Evolutionary conservation across 805 yeast genomes (phyloP).

Genomic region (Citeromyces nyonsensis): DNA sequence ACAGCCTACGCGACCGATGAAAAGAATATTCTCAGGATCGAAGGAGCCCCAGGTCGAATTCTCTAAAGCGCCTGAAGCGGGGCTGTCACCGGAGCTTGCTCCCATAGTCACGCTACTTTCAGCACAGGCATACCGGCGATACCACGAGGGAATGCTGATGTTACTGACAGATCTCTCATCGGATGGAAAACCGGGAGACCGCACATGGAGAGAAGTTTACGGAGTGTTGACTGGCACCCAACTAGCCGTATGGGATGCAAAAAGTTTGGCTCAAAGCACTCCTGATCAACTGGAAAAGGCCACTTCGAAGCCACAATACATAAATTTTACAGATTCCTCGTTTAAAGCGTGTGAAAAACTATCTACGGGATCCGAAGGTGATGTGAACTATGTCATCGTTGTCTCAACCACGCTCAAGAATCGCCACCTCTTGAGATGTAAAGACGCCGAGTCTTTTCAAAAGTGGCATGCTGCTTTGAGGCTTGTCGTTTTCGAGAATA

Average conservation of each 20-base stretch:
- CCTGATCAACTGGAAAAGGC: conserved; percentile 33
- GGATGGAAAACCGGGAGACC: conserved; percentile 75
- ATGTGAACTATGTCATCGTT: conserved; percentile 65
- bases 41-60: background rate
- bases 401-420: conserved; percentile 88
- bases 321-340: conserved; percentile 83
- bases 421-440: conserved; percentile 68
- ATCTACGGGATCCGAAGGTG: conserved; percentile 43
- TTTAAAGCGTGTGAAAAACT: conserved; percentile 56
- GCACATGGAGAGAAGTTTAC: conserved; percentile 87
- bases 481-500: conserved; percentile 66
- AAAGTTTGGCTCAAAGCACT: conserved; percentile 28
- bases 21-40: conserved; percentile 1
- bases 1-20: background rate
- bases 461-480: conserved; percentile 80
- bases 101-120: conserved; percentile 65
- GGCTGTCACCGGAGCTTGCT: conserved; percentile 25
- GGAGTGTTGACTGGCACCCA: conserved; percentile 87
- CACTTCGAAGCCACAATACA: conserved; percentile 68
- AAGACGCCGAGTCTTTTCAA: conserved; percentile 44
- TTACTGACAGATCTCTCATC: conserved; percentile 57
- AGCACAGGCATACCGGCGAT: conserved; percentile 63
- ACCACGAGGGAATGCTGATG: conserved; percentile 66
- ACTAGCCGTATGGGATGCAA: conserved; percentile 84
- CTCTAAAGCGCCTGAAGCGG: conserved; percentile 2